These are phyloP conservation scores for Monosporascus ibericus DNA, from an alignment of 2,329 filamentous ascomycete species.

Conservation along the genomic window DNA sequence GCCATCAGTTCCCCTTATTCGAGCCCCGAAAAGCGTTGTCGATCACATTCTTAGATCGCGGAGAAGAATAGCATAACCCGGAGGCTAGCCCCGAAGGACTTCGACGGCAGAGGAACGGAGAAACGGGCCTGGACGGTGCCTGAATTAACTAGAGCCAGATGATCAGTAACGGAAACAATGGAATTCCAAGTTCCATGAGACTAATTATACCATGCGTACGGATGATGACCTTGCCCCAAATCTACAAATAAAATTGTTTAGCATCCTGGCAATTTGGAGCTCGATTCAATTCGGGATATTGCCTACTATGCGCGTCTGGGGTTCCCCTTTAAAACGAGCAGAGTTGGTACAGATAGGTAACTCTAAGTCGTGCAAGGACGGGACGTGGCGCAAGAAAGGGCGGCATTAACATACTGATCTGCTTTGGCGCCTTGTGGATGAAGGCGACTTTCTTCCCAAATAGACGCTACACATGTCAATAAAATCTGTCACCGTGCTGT, in stretches of 20 bases:
- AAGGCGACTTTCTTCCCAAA: conserved; percentile 12
- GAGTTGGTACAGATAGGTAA: too few species aligned
- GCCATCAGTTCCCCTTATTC: too few species aligned
- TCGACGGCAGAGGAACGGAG: conserved; percentile 9
- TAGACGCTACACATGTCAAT: conserved; percentile 9
- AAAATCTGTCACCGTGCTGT: neutral
- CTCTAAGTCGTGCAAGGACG: too few species aligned
- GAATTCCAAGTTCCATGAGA: too few species aligned
- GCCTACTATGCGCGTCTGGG: conserved; percentile 9
- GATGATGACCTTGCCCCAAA: conserved; percentile 11
- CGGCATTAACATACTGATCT: conserved; percentile 5
- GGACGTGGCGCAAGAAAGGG: neutral
- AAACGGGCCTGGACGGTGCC: conserved; percentile 11
- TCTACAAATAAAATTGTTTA: conserved; percentile 2
- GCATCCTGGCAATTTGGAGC: neutral
- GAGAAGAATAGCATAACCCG: conserved; percentile 10
- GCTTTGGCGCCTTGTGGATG: conserved; percentile 9
- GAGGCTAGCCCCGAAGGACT: conserved; percentile 11
- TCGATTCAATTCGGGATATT: neutral
- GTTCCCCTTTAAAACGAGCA: conserved; percentile 4
- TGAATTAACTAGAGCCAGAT: conserved; percentile 6
- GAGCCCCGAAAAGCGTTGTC: too few species aligned
- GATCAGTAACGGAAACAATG: too few species aligned
- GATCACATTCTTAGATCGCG: conserved; percentile 9
- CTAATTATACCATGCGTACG: conserved; percentile 10